phyloP scores from a whole-genome alignment of 1,139 yeast species.

The Protomyces macrosporus region DNA sequence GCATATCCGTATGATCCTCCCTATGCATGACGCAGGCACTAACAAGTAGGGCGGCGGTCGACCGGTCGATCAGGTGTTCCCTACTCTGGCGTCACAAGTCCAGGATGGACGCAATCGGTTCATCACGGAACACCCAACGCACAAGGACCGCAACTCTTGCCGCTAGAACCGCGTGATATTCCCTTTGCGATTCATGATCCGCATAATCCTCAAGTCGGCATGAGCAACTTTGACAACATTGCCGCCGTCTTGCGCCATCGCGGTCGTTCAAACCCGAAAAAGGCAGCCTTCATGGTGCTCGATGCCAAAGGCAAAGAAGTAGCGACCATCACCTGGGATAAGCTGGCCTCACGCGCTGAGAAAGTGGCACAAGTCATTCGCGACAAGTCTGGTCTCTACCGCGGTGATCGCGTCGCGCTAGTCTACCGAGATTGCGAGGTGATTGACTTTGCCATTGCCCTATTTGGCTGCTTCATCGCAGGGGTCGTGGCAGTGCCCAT shows the following conservation, averaged over 20 bases:
- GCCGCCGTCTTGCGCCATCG: slow-evolving; percentile 69
- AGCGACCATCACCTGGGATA: slow-evolving; percentile 80
- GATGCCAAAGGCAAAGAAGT: slow-evolving; percentile 80
- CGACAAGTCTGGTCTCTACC: slow-evolving; percentile 65
- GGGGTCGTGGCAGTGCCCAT: slow-evolving; percentile 92
- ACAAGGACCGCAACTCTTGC: slow-evolving; percentile 26
- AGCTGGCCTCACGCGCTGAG: slow-evolving; percentile 72
- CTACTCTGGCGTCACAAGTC: background rate
- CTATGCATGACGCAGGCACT: background rate
- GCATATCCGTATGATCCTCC: background rate
- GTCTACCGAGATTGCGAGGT: slow-evolving; percentile 81
- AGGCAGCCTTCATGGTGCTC: slow-evolving; percentile 64
- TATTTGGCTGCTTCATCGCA: slow-evolving; percentile 87
- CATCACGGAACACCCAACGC: background rate
- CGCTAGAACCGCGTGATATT: slow-evolving; percentile 43
- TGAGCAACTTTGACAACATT: slow-evolving; percentile 50
- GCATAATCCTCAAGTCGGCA: slow-evolving; percentile 14
- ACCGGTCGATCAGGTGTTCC: background rate
- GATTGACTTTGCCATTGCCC: slow-evolving; percentile 75
- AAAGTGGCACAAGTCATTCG: slow-evolving; percentile 82
- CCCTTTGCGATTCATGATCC: slow-evolving; percentile 40
- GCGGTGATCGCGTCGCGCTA: slow-evolving; percentile 77
- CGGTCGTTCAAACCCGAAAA: slow-evolving; percentile 59
- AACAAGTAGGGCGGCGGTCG: background rate
- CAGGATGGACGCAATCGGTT: background rate